Conservation (phyloP, 306 rosid species). For the Nissolia schottii region DNA sequence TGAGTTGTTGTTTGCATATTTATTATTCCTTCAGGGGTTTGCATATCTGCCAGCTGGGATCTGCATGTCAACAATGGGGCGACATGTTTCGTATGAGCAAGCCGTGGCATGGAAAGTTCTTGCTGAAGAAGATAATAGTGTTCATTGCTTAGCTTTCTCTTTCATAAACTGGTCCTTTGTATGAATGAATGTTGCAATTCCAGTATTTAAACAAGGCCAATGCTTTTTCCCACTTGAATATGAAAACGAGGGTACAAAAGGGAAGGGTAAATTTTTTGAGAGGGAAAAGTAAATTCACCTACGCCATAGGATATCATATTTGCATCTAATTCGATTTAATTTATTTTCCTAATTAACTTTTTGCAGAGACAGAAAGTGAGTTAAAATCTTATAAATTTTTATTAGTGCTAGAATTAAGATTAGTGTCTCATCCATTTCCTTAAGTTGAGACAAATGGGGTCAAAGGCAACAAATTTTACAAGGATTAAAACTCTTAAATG, state of each 20-base stretch:
- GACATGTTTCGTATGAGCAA: conserved; percentile 81
- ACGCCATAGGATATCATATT: conserved; percentile 16
- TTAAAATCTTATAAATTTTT: conserved; percentile 11
- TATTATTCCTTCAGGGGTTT: conserved; percentile 50
- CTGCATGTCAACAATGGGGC: conserved; percentile 93
- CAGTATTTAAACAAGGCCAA: background rate
- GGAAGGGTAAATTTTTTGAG: conserved; percentile 4
- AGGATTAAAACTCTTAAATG: too few species aligned
- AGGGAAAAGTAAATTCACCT: background rate
- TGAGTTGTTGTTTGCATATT: background rate
- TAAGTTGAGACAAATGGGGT: too few species aligned
- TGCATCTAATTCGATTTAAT: conserved; percentile 34
- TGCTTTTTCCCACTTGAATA: conserved; percentile 21
- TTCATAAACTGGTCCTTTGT: conserved; percentile 97
- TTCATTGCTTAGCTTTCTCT: conserved; percentile 90
- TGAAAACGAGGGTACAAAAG: conserved; percentile 13
- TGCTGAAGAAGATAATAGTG: conserved; percentile 53
- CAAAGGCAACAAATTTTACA: too few species aligned
- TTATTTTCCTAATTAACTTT: conserved; percentile 23
- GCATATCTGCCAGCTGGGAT: conserved; percentile 83
- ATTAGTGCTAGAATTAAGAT: background rate
- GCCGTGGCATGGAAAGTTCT: conserved; percentile 91
- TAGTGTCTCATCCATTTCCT: too few species aligned
- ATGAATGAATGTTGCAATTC: conserved; percentile 42
- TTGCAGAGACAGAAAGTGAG: background rate